Evolutionary conservation across 345 rosid species (phyloP).

Genomic region (Noccaea caerulescens): DNA sequence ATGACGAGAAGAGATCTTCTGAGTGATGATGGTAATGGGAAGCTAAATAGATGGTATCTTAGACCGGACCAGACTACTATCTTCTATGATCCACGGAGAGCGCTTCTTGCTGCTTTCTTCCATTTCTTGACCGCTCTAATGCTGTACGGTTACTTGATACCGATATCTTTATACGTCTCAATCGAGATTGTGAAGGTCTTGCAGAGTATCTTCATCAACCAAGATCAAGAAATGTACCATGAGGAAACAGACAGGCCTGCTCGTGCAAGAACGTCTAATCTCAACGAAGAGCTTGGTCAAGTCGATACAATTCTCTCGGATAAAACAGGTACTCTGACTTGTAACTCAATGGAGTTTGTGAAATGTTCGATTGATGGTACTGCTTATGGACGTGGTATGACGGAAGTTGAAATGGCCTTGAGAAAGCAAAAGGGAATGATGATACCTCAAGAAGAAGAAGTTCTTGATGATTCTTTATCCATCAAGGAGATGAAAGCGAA

Average conservation of each 20-base stretch:
- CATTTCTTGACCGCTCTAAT: slow-evolving; percentile 90
- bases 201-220: slow-evolving; percentile 89
- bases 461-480: slow-evolving; percentile 33
- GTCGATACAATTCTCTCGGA: slow-evolving; percentile 80
- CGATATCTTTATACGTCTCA: slow-evolving; percentile 84
- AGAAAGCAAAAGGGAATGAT: slow-evolving; percentile 45
- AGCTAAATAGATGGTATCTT: slow-evolving; percentile 77
- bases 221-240: slow-evolving; percentile 73
- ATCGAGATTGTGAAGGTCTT: slow-evolving; percentile 90
- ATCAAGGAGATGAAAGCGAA: slow-evolving; percentile 13
- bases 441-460: slow-evolving; percentile 45
- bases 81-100: slow-evolving; percentile 63
- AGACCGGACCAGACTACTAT: slow-evolving; percentile 62
- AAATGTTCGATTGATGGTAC: slow-evolving; percentile 81
- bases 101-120: slow-evolving; percentile 65
- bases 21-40: slow-evolving; percentile 38
- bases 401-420: slow-evolving; percentile 74
- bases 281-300: slow-evolving; percentile 97
- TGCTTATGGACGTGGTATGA: slow-evolving; percentile 75
- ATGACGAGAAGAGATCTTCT: slow-evolving; percentile 55
- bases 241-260: slow-evolving; percentile 70
- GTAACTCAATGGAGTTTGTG: slow-evolving; percentile 95
- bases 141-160: slow-evolving; percentile 92
- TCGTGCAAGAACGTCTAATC: slow-evolving; percentile 84
- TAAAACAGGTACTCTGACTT: slow-evolving; percentile 93